Evolutionary conservation across 345 rosid genomes (phyloP), one percentile per base, ranked within the genome.

Genomic region (Balakata baccata): DNA sequence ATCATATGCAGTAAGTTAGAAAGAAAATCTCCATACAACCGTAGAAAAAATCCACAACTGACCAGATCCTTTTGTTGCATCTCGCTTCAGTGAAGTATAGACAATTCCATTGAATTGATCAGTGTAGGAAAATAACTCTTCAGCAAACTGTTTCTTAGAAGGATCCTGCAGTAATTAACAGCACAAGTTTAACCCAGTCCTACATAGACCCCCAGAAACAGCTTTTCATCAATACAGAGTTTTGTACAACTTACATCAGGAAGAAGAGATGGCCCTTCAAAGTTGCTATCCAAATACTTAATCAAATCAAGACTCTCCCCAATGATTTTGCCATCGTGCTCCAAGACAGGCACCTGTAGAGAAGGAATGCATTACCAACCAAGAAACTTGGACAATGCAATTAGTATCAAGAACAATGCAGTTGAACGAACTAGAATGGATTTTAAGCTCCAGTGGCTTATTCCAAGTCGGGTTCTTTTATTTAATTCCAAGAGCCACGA

Each of bases 291-390:
- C 8, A 92, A 54, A 71, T 92, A 94, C 64, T 86, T 86, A 53
- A 92, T 79, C 84, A 94, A 79, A 74, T 94, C 93, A n/a, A 92
- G 84, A 85, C 97, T 90, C 85, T 94, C 97, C 41, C 96, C 97
- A 18, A 76, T 90, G 64, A 92, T 45, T 84, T 92, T 90, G 5
- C 97, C 91, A 75, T 94, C 84, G 84, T 92, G 98, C 75, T 94
- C 98, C 83, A 94, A 76, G 3, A 97, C 80, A 29, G 97, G 97
- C 49, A 94, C 97, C 47, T 43, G 10, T 43, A 43, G 34, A 29
- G 34, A 1, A 29, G 34, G 34, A 29, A 29, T 29, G 1, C 34
- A 29, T 29, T 29, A 29, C 34, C 34, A 29, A 29, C 34, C 34
- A 29, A 29, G 34, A 29, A 29, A 29, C 34, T 29, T 29, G 34